Percentiles rank a stretch among this genome's conserved stretches.
phyloP scores from a whole-genome alignment of 1,284 basidiomycete species.

The Xerocomus nothofagi region DNA sequence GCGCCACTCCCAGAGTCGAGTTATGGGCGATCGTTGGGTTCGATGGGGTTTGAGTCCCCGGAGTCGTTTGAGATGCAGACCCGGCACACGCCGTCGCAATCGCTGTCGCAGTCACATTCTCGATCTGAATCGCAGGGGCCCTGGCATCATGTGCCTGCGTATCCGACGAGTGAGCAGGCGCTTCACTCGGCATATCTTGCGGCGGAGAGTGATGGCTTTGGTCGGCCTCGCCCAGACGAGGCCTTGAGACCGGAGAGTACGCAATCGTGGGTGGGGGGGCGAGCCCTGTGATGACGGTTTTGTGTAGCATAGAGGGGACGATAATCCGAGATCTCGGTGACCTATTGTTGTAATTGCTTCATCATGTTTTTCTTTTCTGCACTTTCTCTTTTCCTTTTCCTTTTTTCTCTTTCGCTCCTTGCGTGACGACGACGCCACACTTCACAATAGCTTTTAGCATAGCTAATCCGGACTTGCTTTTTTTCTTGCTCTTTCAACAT shows the following conservation, averaged over 20 bases:
- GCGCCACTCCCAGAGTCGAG: conserved; percentile 2
- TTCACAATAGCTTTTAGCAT: not conserved
- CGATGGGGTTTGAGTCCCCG: conserved; percentile 2
- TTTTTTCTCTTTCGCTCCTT: not conserved
- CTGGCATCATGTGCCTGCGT: conserved; percentile 16
- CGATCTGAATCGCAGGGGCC: conserved; percentile 16
- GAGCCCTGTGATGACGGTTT: conserved; percentile 36
- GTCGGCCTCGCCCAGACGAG: conserved; percentile 7
- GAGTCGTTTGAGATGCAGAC: conserved; percentile 57
- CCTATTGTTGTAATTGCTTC: conserved; percentile 20
- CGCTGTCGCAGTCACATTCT: conserved; percentile 19
- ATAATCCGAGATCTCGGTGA: conserved; percentile 4
- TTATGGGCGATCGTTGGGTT: conserved; percentile 3
- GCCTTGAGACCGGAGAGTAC: conserved; percentile 35
- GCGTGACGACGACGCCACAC: not conserved
- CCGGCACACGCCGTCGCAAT: conserved; percentile 31
- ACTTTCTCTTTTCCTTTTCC: too few relatives aligned
- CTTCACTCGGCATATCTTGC: conserved; percentile 1
- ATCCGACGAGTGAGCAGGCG: not conserved
- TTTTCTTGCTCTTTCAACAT: not conserved
- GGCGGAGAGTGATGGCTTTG: conserved; percentile 1
- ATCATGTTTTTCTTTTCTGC: conserved; percentile 6
- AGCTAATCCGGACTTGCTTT: conserved; percentile 1
- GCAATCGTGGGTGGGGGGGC: conserved; percentile 44
- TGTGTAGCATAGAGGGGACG: conserved; percentile 20